Conservation (phyloP, 169 alveolate genomes). For the Cytauxzoon felis region DNA sequence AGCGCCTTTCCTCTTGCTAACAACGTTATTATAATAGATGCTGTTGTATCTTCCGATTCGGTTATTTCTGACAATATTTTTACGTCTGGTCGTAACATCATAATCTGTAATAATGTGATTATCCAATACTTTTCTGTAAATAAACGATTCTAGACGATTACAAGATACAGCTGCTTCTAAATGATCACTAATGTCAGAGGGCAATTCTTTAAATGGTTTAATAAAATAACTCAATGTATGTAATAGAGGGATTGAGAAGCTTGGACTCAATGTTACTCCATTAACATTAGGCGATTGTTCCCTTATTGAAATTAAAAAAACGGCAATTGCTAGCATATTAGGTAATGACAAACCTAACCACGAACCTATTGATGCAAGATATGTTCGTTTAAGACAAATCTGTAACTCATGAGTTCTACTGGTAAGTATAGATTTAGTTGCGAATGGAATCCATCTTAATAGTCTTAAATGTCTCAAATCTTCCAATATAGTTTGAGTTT, state of each 20-base stretch:
- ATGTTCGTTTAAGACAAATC: conserved; percentile 50
- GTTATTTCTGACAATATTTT: too few relatives aligned
- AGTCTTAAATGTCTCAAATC: conserved; percentile 30
- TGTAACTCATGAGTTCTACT: conserved; percentile 59
- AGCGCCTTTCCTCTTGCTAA: too few relatives aligned
- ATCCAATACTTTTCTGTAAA: conserved; percentile 37
- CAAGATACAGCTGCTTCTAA: conserved; percentile 53
- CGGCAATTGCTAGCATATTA: conserved; percentile 27
- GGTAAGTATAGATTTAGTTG: conserved; percentile 30
- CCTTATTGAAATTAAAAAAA: conserved; percentile 19
- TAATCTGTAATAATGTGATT: conserved; percentile 28
- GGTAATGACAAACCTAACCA: conserved; percentile 60
- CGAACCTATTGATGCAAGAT: conserved; percentile 29
- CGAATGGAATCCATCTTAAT: conserved; percentile 46
- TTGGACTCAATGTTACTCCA: conserved; percentile 43
- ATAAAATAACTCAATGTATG: conserved; percentile 55
- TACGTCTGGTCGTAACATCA: neutral
- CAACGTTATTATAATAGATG: too few relatives aligned
- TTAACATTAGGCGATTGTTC: conserved; percentile 5
- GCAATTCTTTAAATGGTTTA: conserved; percentile 45
- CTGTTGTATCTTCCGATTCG: too few relatives aligned
- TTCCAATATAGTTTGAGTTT: conserved; percentile 51
- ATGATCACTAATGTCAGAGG: conserved; percentile 57
- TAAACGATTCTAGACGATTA: conserved; percentile 36
- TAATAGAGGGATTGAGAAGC: conserved; percentile 41